A percentile compares a stretch with the other conserved stretches of the same genome.
Conservation (phyloP, 192 early-diverging fungal species). For the Coemansia furcata region DNA sequence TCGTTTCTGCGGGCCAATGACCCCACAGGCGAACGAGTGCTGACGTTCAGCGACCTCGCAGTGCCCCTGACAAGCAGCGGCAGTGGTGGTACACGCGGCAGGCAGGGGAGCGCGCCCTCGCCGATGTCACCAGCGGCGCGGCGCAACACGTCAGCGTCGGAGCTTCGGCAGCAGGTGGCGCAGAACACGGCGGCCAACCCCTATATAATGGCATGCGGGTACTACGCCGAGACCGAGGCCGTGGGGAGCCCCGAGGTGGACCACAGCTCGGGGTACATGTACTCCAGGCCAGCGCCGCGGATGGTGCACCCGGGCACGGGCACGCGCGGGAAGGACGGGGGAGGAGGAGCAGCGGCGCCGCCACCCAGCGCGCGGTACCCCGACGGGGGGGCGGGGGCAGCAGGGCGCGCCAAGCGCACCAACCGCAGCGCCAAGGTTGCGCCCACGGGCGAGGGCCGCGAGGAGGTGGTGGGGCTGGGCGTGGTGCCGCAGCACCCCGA, state of each 20-base stretch:
- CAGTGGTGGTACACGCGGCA: background rate
- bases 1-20: slow-evolving; percentile 73
- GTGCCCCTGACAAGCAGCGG: slow-evolving; percentile 6
- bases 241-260: slow-evolving; percentile 38
- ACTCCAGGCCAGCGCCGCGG: slow-evolving; percentile 19
- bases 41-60: slow-evolving; percentile 60
- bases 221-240: slow-evolving; percentile 45
- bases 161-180: slow-evolving; percentile 42
- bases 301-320: slow-evolving; percentile 8
- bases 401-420: slow-evolving; percentile 22
- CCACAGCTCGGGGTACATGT: slow-evolving; percentile 31
- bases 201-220: slow-evolving; percentile 48
- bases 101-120: slow-evolving; percentile 28
- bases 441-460: slow-evolving; percentile 33
- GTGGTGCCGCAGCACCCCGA: slow-evolving; percentile 40
- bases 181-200: slow-evolving; percentile 45
- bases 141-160: slow-evolving; percentile 47
- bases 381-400: slow-evolving; percentile 2
- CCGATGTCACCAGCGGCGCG: slow-evolving; percentile 24
- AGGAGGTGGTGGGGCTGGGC: slow-evolving; percentile 45
- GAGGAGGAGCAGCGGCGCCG: background rate
- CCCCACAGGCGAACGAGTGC: slow-evolving; percentile 66
- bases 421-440: slow-evolving; percentile 44
- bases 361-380: slow-evolving; percentile 26
- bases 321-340: background rate